These are phyloP conservation scores for Boletus eberwhitei DNA, from an alignment of 768 basidiomycete genomes.

Conservation along the genomic window DNA sequence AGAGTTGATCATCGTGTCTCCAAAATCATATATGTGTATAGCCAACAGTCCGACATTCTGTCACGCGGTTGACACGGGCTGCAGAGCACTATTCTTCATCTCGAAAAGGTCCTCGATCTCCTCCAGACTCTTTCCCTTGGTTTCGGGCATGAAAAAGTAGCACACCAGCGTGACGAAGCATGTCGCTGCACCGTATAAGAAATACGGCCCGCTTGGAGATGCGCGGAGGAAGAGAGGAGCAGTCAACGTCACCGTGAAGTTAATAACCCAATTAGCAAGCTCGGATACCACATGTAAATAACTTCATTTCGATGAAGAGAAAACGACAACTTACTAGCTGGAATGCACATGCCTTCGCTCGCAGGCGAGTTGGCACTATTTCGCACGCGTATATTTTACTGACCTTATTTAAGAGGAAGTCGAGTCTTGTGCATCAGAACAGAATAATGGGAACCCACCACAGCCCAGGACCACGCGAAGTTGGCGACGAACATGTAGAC, in stretches of 20 bases:
- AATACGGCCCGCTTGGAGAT: slow-evolving; percentile 46
- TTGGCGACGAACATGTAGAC: slow-evolving; percentile 46
- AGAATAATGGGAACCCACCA: slow-evolving; percentile 23
- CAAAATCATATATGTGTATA: background rate
- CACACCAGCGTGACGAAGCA: slow-evolving; percentile 39
- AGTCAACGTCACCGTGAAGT: slow-evolving; percentile 43
- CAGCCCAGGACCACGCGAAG: slow-evolving; percentile 44
- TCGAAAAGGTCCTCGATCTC: slow-evolving; percentile 40
- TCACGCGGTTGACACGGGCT: background rate
- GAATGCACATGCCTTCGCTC: slow-evolving; percentile 41
- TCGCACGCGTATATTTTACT: slow-evolving; percentile 42
- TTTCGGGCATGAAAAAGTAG: slow-evolving; percentile 41
- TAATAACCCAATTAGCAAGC: slow-evolving; percentile 33
- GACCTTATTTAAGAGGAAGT: slow-evolving; percentile 16
- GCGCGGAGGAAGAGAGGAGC: slow-evolving; percentile 45
- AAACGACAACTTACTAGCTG: slow-evolving; percentile 38
- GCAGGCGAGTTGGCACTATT: slow-evolving; percentile 46
- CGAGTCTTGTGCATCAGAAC: background rate
- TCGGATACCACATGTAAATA: slow-evolving; percentile 9
- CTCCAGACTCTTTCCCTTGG: slow-evolving; percentile 43
- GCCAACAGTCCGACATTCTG: background rate
- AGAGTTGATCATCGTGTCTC: background rate
- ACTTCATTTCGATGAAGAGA: background rate
- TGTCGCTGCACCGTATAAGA: slow-evolving; percentile 41
- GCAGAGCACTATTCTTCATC: slow-evolving; percentile 1